Base-by-base conservation (phyloP, 805 yeast species). In the Sugiyamaella marilandica region DNA sequence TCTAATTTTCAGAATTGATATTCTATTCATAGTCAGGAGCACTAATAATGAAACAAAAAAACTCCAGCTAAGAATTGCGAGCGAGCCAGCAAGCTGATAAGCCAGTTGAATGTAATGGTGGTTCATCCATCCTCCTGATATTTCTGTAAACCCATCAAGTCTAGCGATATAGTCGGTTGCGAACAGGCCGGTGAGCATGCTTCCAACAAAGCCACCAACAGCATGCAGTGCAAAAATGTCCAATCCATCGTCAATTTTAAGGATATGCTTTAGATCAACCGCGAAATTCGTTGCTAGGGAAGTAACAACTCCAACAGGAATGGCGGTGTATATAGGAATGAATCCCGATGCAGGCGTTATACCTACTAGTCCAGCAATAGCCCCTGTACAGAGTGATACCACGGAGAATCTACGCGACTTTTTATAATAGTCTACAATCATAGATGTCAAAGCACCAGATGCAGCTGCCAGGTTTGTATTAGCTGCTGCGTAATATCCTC, bases 301-400 rank as follows among this genome's bases (percentile, higher is more conserved):
- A 49, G 92, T 82, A 41, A 89, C 73, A 54, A 81, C 78, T 66
- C 97, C 97, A 64, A 91, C 85, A 55, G 87, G 81, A 43, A 89
- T 82, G 1, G 97, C 80, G 55, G 90, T 81, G 81, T 91, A 92
- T 53, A 92, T 83, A 53, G 97, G 97, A 49, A 92, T 96, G 65
- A 77, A 91, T 59, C 97, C 97, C 26, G 97, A 97, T 62, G 92
- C 97, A 54, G 98, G 97, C 4, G 97, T 92, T 59, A 92, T 86
- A 67, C 95, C 96, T 49, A 91, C 97, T 55, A 91, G 78, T 60
- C 97, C 98, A 34, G 95, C 89, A 71, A 91, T 81, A 56, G 90
- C 88, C 67, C 98, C 98, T 51, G 87, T 80, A 72, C 97, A 91
- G 70, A 91, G 74, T 59, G 95, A 97, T 49, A 88, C 90, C 35